phyloP scores from a whole-genome alignment of 208 protist species.

The Trypanosoma boissoni region DNA sequence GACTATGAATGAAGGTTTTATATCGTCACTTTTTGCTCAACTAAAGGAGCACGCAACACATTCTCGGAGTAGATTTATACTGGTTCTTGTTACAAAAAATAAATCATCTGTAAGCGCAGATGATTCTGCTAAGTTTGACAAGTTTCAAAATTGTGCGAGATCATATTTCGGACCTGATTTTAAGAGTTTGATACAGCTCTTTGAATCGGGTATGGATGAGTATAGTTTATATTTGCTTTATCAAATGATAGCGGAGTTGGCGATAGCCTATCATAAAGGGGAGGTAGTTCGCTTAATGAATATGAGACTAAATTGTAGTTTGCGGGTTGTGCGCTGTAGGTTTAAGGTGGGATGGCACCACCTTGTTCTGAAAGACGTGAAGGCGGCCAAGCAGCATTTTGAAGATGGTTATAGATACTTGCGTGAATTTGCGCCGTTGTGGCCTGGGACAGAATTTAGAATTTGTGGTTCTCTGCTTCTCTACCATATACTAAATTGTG shows the following conservation, averaged over 20 bases:
- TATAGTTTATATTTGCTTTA: constrained; percentile 15
- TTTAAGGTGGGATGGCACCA: constrained; percentile 71
- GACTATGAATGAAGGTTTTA: constrained; percentile 15
- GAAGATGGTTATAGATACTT: constrained; percentile 31
- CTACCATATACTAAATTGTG: constrained; percentile 32
- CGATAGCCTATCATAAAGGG: constrained; percentile 26
- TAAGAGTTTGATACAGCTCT: constrained; percentile 16
- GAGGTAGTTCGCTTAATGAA: constrained; percentile 27
- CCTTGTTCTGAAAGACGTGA: constrained; percentile 44
- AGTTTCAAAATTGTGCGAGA: constrained; percentile 19
- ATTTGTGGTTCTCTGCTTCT: constrained; percentile 51
- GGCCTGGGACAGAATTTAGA: constrained; percentile 39
- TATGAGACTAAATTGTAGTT: constrained; percentile 6
- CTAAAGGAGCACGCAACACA: constrained; percentile 17
- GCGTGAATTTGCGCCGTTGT: constrained; percentile 28
- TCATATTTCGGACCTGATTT: constrained; percentile 19
- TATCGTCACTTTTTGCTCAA: constrained; percentile 15
- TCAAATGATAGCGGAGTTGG: constrained; percentile 11
- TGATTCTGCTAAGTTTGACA: constrained; percentile 5
- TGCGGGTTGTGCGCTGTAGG: constrained; percentile 20
- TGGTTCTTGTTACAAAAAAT: constrained; percentile 15
- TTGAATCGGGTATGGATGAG: constrained; percentile 15
- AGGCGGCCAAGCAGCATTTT: constrained; percentile 38
- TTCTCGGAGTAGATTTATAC: constrained; percentile 17
- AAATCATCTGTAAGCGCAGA: constrained; percentile 8